Evolutionary conservation across 441 rosid species (phyloP), one percentile per base, ranked within the genome.

Genomic region (Metrosideros polymorpha): DNA sequence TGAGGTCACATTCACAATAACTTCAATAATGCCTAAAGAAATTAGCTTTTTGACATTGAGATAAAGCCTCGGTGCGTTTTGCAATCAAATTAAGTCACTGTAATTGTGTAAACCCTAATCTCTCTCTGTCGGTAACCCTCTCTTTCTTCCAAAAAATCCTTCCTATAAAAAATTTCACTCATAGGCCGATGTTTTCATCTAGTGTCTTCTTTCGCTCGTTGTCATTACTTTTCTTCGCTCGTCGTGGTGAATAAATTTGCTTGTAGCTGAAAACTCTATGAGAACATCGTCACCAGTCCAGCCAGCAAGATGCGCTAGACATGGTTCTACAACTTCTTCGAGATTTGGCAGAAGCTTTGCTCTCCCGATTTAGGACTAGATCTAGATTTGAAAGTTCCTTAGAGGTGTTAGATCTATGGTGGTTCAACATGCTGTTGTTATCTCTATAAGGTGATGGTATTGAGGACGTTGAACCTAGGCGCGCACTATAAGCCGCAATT

Each of bases 381-480:
- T 59, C 2, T 15, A 59, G 5, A 29, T 59, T 0, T 0, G 35
- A 7, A 3, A 59, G 35, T 59, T 59, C 71, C 2, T 59, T 15
- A 29, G 3, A 59, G 12, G 7, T 17, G 19, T 14, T 59, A 2
- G 19, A n/a, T 14, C 0, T 14, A 0, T 29, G 14, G 9, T 59
- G 4, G 66, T 59, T 29, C 2, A 7, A 59, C 22, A 15, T 30
- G 12, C 15, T 17, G 7, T 61, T 4, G 12, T 2, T 30, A 12
- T 30, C 4, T 17, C 0, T 0, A 0, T 15, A 30, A 15, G 10
- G 9, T 3, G 12, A 61, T 7, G 9, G 12, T 29, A 5, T 4
- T 61, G 39, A 61, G 39, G 71, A 15, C 3, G 51, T 14, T 13
- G 15, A 49, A 49, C 1, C 6, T 52, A 52, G 7, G 8, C 22